Conservation (phyloP, 148 eudicot species). For the Drosera capensis region DNA sequence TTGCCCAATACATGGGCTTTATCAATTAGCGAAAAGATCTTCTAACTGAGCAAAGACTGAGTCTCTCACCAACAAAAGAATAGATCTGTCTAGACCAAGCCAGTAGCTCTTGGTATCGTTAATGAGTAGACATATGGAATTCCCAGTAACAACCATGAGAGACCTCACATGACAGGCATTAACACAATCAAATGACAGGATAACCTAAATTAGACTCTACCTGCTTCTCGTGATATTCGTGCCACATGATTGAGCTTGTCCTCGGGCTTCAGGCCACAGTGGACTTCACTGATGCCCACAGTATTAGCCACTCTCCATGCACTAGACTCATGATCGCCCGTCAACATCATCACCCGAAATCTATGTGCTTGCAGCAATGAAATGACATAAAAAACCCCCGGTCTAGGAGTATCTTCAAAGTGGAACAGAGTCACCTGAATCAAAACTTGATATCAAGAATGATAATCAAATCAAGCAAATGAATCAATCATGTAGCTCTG, state of each 20-base stretch:
- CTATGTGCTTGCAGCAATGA: conserved; percentile 43
- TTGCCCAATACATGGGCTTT: no score
- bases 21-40: no score
- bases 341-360: conserved; percentile 76
- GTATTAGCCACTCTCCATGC: conserved; percentile 77
- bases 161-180: no score
- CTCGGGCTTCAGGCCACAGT: conserved; percentile 84
- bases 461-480: not conserved
- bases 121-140: no score
- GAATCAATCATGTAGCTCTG: no score
- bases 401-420: conserved; percentile 88
- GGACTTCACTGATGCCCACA: conserved; percentile 73
- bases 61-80: no score
- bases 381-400: conserved; percentile 58
- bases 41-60: no score
- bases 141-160: no score
- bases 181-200: not conserved
- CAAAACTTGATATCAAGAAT: not conserved
- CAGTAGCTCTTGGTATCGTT: no score
- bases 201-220: conserved; percentile 14
- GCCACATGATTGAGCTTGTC: conserved; percentile 94
- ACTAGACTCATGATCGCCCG: conserved; percentile 94
- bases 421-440: conserved; percentile 77
- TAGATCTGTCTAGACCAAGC: no score
- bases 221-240: conserved; percentile 71